phyloP scores from a whole-genome alignment of 2,329 filamentous ascomycete species.

The Sclerotinia borealis region DNA sequence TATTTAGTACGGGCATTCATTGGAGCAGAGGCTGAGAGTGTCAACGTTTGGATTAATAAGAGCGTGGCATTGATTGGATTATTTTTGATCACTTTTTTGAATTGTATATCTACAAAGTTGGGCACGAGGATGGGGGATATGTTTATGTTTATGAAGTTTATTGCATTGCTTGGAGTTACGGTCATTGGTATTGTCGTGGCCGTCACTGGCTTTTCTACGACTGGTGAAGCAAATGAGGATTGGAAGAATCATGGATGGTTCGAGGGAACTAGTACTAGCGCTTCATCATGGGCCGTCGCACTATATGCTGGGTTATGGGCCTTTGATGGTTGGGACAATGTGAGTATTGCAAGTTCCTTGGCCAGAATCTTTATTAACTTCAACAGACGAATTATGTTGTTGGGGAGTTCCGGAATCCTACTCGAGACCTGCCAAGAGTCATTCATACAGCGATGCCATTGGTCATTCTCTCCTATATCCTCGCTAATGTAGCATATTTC shows the following conservation, averaged over 20 bases:
- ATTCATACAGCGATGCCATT: slow-evolving; percentile 96
- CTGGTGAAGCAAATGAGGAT: slow-evolving; percentile 68
- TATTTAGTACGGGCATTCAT: slow-evolving; percentile 87
- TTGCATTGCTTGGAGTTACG: slow-evolving; percentile 80
- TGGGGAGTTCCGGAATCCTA: slow-evolving; percentile 90
- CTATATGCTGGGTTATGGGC: slow-evolving; percentile 96
- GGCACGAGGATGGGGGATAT: slow-evolving; percentile 83
- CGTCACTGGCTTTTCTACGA: slow-evolving; percentile 71
- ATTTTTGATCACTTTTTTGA: slow-evolving; percentile 71
- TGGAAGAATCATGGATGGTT: slow-evolving; percentile 92
- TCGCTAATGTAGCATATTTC: slow-evolving; percentile 92
- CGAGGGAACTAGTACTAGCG: slow-evolving; percentile 70
- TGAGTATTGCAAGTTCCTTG: slow-evolving; percentile 42
- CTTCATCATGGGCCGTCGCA: slow-evolving; percentile 86
- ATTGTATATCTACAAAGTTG: slow-evolving; percentile 84
- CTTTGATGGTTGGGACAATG: slow-evolving; percentile 98
- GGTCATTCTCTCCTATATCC: slow-evolving; percentile 82
- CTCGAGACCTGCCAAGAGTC: slow-evolving; percentile 82
- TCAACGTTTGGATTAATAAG: slow-evolving; percentile 88
- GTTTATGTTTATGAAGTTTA: slow-evolving; percentile 96
- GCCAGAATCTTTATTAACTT: slow-evolving; percentile 23
- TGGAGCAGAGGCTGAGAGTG: slow-evolving; percentile 74
- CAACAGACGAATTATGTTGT: slow-evolving; percentile 90
- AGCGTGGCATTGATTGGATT: slow-evolving; percentile 74
- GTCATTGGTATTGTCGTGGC: slow-evolving; percentile 87